phyloP scores from a whole-genome alignment of 1,139 yeast species.

The Suhomyces bolitotheri region DNA sequence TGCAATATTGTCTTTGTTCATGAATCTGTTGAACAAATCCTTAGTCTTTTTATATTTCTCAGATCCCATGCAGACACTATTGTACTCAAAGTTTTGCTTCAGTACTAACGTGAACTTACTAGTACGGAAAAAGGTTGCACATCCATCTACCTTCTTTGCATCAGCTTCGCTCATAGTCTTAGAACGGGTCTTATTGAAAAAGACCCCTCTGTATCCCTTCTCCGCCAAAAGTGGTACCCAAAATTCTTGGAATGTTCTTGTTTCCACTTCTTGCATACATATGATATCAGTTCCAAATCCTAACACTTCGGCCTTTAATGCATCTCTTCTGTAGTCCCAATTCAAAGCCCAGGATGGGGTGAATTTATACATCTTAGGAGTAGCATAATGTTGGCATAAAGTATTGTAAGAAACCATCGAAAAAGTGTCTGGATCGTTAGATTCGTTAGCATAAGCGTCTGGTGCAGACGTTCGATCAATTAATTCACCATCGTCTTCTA shows the following conservation, averaged over 20 bases:
- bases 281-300: constrained; percentile 69
- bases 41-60: constrained; percentile 91
- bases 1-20: constrained; percentile 94
- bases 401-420: constrained; percentile 88
- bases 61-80: constrained; percentile 82
- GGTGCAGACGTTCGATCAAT: constrained; percentile 39
- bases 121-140: constrained; percentile 84
- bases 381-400: constrained; percentile 93
- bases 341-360: constrained; percentile 97
- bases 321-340: constrained; percentile 88
- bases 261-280: constrained; percentile 95
- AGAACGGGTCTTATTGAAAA: constrained; percentile 87
- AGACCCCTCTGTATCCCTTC: constrained; percentile 77
- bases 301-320: constrained; percentile 70
- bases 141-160: constrained; percentile 92
- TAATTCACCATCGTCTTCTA: constrained; percentile 75
- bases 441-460: constrained; percentile 32
- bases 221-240: constrained; percentile 77
- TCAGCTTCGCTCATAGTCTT: constrained; percentile 85
- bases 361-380: constrained; percentile 86
- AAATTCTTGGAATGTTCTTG: constrained; percentile 78
- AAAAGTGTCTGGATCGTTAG: constrained; percentile 43
- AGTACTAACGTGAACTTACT: constrained; percentile 69
- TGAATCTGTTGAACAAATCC: constrained; percentile 92
- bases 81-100: constrained; percentile 79